Percentiles rank a stretch among this genome's conserved stretches.
phyloP scores from a whole-genome alignment of 352 stramenopile genomes.

The Blastocystis sp. region DNA sequence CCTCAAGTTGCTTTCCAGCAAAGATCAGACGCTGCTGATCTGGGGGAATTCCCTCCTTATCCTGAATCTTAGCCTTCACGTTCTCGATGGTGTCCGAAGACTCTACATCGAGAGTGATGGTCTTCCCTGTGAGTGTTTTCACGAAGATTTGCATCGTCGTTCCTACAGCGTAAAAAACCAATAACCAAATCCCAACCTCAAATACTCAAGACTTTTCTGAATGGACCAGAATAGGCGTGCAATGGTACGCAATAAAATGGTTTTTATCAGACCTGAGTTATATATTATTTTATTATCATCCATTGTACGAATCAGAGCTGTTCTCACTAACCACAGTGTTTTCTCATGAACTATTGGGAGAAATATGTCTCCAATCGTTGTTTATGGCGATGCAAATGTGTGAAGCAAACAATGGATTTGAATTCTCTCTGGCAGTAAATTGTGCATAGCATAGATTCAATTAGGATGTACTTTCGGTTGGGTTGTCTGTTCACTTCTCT shows the following conservation, averaged over 20 bases:
- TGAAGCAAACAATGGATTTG: too few relatives aligned
- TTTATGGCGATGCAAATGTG: too few relatives aligned
- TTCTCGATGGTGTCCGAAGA: constrained; percentile 94
- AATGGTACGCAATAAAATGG: background rate
- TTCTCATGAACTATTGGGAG: too few relatives aligned
- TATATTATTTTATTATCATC: background rate
- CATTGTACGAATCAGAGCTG: background rate
- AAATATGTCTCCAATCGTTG: too few relatives aligned
- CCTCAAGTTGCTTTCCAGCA: constrained; percentile 97
- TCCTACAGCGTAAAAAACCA: background rate
- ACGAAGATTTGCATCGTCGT: constrained; percentile 85
- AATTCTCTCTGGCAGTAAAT: too few relatives aligned
- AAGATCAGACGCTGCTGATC: constrained; percentile 99
- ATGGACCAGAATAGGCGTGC: background rate
- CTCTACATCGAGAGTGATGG: constrained; percentile 98
- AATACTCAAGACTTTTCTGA: background rate
- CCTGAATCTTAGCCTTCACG: constrained; percentile 99
- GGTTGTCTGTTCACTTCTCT: too few relatives aligned
- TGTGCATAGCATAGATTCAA: too few relatives aligned
- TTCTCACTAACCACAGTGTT: too few relatives aligned
- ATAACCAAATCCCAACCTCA: background rate
- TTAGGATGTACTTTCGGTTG: too few relatives aligned
- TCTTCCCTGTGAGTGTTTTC: constrained; percentile 91
- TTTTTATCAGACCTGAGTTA: background rate
- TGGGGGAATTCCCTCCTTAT: constrained; percentile 99